Base-by-base conservation (phyloP, 2,329 filamentous ascomycete species). In the Blumeriella jaapii region DNA sequence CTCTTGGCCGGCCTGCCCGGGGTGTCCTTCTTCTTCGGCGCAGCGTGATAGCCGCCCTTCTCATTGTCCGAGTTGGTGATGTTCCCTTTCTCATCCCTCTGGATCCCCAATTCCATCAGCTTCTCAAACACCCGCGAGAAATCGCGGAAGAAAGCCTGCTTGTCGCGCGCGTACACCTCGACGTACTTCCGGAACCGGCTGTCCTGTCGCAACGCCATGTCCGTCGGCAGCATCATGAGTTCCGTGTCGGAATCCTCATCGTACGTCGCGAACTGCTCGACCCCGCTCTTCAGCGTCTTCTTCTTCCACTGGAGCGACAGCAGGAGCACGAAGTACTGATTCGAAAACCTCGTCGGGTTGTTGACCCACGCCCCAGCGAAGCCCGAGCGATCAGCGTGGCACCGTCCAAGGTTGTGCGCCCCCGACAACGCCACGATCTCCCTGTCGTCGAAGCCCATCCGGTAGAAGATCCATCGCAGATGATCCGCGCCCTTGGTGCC, bases 221-320 rank as follows among this genome's bases (percentile, higher is more conserved):
- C 74, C 2, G 73, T 76, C 0, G 74, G 74, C 51, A 78, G 51
- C 74, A 78, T 78, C 74, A 78, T 78, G 26, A 78, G 57, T 37
- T 69, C 68, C 39, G 68, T 66, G 31, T 53, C 58, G 4, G 52
- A 56, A 45, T 76, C 68, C 29, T 73, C 68, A 42, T 76, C 71
- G 30, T 66, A 64, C 47, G 72, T 71, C 28, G 68, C 65, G 52
- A 73, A 79, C 56, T 78, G 71, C 36, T 61, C 57, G 12, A 71
- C 51, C 1, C 70, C 71, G 42, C 65, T 70, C 10, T 55, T 51
- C 34, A 74, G 52, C 9, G 60, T 68, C 53, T 65, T 69, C 39
- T 64, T 64, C 53, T 65, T 67, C 69, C 69, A 74, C 32, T 69
- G 61, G 17, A 69, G 53, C 13, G 57, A 61, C 20, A 66, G 53